Evolutionary conservation across 176 grass and related monocot species (phyloP), one percentile per base, ranked within the genome.

Genomic region (Ensete ventricosum): DNA sequence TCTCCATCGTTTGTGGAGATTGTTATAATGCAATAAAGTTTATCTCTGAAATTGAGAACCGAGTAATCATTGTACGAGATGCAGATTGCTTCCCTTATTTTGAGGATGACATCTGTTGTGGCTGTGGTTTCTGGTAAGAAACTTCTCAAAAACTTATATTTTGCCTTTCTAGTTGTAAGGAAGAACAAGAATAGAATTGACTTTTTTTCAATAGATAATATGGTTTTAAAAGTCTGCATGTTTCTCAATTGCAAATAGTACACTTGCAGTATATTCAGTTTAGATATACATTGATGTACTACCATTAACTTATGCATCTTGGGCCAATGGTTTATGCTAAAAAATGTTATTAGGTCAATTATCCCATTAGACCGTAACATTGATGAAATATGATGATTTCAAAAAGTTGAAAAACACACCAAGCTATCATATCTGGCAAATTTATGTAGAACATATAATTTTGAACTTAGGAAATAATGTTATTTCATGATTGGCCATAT

Each of bases 1-100:
- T 21, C 19, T 74, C 58, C 72, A 53, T 26, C 27, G 59, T 27
- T 27, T 74, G 72, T 48, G 72, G 72, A 74, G 53, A 74, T n/a
- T 59, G 72, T 19, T 53, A 74, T 58, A 74, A 54, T 59, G 53
- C 54, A 74, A 74, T 74, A 27, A 74, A 74, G 26, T 19, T 74
- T 17, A 74, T 74, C 14, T 74, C 72, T 9, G 58, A 58, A 54
- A 74, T 74, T 9, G 53, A 26, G 72, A 57, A 74, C 24, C 24
- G 53, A 74, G 17, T 24, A 25, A 58, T 74, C 10, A 22, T 57
- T 11, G 72, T 58, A 23, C 53, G 72, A 54, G 72, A 74, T 55
- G 20, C 24, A 55, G 57, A 58, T 58, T 53, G 72, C 10, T 74
- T 74, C 25, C 53, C 19, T 74, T 22, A 74, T 55, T 74, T 74